phyloP scores from a whole-genome alignment of 805 yeast species.

The Metschnikowia santaceciliae region DNA sequence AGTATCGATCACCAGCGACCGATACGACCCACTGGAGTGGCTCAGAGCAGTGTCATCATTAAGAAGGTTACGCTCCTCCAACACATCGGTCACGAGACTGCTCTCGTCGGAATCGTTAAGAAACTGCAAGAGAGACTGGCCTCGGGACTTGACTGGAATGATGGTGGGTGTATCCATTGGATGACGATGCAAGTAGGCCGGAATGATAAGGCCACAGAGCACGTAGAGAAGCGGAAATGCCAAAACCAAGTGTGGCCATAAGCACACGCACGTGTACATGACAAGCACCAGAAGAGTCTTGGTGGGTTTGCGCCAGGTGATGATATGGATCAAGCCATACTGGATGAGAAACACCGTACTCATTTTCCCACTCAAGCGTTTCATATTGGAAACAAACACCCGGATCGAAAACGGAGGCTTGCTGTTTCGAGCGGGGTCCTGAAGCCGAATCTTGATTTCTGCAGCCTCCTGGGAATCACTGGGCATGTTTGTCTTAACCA shows the following conservation, averaged over 20 bases:
- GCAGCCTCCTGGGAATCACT: slow-evolving; percentile 47
- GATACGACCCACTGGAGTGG: slow-evolving; percentile 7
- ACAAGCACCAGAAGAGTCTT: slow-evolving; percentile 60
- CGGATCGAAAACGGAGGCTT: slow-evolving; percentile 57
- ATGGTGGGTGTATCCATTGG: slow-evolving; percentile 50
- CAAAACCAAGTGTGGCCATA: slow-evolving; percentile 66
- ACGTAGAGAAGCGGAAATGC: slow-evolving; percentile 59
- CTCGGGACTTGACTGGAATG: slow-evolving; percentile 44
- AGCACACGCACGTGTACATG: slow-evolving; percentile 60
- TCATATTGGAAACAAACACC: slow-evolving; percentile 53
- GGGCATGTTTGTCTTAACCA: slow-evolving; percentile 48
- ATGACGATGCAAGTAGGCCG: slow-evolving; percentile 66
- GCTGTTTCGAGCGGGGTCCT: slow-evolving; percentile 42
- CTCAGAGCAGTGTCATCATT: slow-evolving; percentile 9
- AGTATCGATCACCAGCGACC: slow-evolving; percentile 16
- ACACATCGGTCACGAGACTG: slow-evolving; percentile 31
- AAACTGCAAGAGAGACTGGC: slow-evolving; percentile 50
- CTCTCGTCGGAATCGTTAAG: slow-evolving; percentile 28
- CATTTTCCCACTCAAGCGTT: slow-evolving; percentile 51
- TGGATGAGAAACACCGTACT: slow-evolving; percentile 57
- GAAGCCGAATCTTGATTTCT: slow-evolving; percentile 36
- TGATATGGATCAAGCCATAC: slow-evolving; percentile 52
- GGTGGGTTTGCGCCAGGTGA: slow-evolving; percentile 75
- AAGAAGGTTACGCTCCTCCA: slow-evolving; percentile 15
- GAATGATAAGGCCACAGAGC: slow-evolving; percentile 57